Percentiles rank a stretch among this genome's conserved stretches.
Conservation (phyloP, 2,329 filamentous ascomycete genomes). For the Monilinia polystroma region DNA sequence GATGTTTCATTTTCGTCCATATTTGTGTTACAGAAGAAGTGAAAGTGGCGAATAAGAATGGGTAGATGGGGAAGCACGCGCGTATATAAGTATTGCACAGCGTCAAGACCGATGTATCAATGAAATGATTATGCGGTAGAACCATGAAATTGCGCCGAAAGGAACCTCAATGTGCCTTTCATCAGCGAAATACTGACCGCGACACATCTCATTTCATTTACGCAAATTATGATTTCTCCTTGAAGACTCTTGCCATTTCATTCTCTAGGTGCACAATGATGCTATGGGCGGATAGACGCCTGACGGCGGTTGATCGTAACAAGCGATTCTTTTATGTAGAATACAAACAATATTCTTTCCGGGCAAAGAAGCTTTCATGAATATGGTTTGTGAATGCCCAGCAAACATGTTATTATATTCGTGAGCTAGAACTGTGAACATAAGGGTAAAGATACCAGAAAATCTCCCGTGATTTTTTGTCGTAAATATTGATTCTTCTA, state of each 20-base stretch:
- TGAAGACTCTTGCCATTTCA: slow-evolving; percentile 13
- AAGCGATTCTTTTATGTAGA: neutral
- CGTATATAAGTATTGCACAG: slow-evolving; percentile 19
- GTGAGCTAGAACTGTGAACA: neutral
- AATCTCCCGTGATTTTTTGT: neutral
- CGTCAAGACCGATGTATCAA: slow-evolving; percentile 2
- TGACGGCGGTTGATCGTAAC: neutral
- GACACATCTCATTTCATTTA: neutral
- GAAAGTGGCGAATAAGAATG: neutral
- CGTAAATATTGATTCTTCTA: neutral
- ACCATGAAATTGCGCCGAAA: slow-evolving; percentile 12
- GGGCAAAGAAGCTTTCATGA: neutral
- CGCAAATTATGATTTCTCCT: neutral
- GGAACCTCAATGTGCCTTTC: slow-evolving; percentile 10
- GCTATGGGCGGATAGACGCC: slow-evolving; percentile 4
- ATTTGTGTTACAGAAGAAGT: slow-evolving; percentile 1
- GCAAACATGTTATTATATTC: neutral
- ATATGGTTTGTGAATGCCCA: neutral
- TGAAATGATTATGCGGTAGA: slow-evolving; percentile 9
- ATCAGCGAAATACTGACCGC: neutral
- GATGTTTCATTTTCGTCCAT: slow-evolving; percentile 14
- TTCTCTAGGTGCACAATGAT: neutral
- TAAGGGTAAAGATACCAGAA: neutral
- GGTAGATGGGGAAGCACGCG: neutral
- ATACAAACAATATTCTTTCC: neutral